Base-by-base conservation (phyloP, 352 stramenopile genomes). In the Globisporangium cederbergense region DNA sequence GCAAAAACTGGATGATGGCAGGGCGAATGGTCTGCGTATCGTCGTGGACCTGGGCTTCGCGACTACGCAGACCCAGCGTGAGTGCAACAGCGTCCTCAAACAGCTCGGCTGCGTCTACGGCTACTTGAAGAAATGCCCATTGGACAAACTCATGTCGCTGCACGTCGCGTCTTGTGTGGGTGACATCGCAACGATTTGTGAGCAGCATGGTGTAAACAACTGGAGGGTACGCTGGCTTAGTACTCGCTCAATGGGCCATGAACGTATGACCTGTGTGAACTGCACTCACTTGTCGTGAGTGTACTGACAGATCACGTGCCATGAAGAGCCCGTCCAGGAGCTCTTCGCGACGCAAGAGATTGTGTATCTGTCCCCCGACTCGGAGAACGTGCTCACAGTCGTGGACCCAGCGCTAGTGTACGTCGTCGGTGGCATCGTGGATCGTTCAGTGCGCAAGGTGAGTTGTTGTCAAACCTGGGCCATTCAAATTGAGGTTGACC, bases 311-410 rank as follows among this genome's bases (percentile, higher is more conserved):
- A 55, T 71, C 45, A 59, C 62, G 1, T 67, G 71, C 25, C 76
- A 91, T 50, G 62, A 79, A 28, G 67, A 74, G 47, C 60, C 81
- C 0, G 55, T 96, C 5, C 65, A 91, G 8, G 38, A 78, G 1
- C 49, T 91, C 18, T 93, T 91, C 42, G 14, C 54, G 4, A 28
- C 59, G n/a, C 28, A 79, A 7, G 52, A 88, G 40, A 63, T 96
- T 36, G 65, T 97, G 8, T 95, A 96, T 55, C 61, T 97, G 18
- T 95, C 86, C 0, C 89, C 90, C 4, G 90, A 97, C 59, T 85
- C 87, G n/a, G 64, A 79, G 0, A 77, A 90, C 22, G 71, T 90
- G 5, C 76, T 97, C 0, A 46, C 70, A 1, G 49, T 68, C 4
- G 40, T 97, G 5, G 72, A 93, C 58, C 66, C 72, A 20, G 42